Percentiles rank a stretch among this genome's conserved stretches.
Evolutionary conservation across 164 flowering plant genomes (phyloP).

Genomic region (Saururus chinensis): DNA sequence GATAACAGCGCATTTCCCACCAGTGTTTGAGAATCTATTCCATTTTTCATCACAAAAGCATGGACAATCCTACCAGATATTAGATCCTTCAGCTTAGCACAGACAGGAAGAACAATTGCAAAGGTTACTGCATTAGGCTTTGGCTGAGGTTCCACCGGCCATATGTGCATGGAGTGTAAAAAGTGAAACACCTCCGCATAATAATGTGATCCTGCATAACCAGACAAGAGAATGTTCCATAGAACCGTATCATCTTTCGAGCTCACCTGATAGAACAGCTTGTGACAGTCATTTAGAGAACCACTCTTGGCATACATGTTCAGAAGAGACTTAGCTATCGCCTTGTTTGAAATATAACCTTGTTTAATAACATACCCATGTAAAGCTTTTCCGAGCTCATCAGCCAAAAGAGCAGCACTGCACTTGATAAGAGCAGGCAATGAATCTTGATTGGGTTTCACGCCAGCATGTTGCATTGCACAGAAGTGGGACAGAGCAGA

Average conservation of each 20-base stretch:
- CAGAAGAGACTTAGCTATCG: conserved; percentile 48
- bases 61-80: conserved; percentile 45
- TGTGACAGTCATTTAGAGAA: conserved; percentile 28
- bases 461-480: conserved; percentile 1
- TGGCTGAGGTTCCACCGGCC: conserved; percentile 28
- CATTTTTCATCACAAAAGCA: conserved; percentile 40
- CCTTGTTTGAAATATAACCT: conserved; percentile 34
- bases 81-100: conserved; percentile 34
- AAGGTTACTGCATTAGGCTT: conserved; percentile 48
- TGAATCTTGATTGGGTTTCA: conserved; percentile 20
- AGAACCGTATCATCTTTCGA: conserved; percentile 34
- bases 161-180: conserved; percentile 31
- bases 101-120: conserved; percentile 56
- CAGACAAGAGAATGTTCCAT: conserved; percentile 72
- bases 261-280: conserved; percentile 31
- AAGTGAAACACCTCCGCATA: conserved; percentile 30
- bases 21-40: conserved; percentile 48
- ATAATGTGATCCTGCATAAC: conserved; percentile 28
- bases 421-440: conserved; percentile 48
- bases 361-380: conserved; percentile 41
- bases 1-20: conserved; percentile 73
- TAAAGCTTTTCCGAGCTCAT: conserved; percentile 38
- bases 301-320: conserved; percentile 79
- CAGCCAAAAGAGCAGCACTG: conserved; percentile 32
- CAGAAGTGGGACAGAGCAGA: conserved; percentile 9